These are phyloP conservation scores for Epichloe typhina DNA, from an alignment of 2,329 filamentous ascomycete genomes.

Conservation along the genomic window DNA sequence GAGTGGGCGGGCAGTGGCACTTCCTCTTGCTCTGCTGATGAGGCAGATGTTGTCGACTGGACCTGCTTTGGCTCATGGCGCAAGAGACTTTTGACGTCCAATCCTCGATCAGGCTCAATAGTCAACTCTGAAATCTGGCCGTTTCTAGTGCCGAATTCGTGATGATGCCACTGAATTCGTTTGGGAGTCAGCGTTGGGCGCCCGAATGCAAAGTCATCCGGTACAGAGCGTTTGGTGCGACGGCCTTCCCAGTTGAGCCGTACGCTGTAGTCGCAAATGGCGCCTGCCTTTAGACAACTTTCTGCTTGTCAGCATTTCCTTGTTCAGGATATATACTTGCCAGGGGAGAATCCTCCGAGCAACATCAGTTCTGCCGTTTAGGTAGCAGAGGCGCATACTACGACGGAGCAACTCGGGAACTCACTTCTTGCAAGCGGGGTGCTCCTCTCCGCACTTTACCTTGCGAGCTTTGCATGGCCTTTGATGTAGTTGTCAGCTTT, in stretches of 20 bases:
- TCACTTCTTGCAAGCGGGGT: conserved; percentile 55
- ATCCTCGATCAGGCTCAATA: not conserved
- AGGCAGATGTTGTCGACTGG: not conserved
- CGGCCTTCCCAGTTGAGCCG: conserved; percentile 71
- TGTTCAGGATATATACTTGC: too few species aligned
- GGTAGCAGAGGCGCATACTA: not conserved
- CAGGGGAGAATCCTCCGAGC: too few species aligned
- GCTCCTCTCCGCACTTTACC: conserved; percentile 66
- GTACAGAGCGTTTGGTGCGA: conserved; percentile 9
- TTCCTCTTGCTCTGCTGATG: not conserved
- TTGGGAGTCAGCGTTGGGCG: not conserved
- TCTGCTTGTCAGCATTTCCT: not conserved
- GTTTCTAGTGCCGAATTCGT: not conserved
- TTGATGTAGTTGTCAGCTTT: not conserved
- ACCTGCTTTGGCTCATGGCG: not conserved
- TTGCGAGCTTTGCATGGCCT: conserved; percentile 70
- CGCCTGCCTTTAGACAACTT: conserved; percentile 55
- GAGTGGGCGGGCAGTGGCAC: not conserved
- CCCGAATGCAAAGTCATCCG: not conserved
- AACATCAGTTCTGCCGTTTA: not conserved
- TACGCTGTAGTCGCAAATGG: conserved; percentile 69
- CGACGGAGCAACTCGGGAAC: conserved; percentile 3
- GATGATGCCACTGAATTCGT: conserved; percentile 1
- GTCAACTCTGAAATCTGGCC: not conserved
- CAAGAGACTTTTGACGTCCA: not conserved